Percentiles rank a stretch among this genome's conserved stretches.
Conservation (phyloP, 164 flowering plant genomes). For the Magnolia kwangsiensis region DNA sequence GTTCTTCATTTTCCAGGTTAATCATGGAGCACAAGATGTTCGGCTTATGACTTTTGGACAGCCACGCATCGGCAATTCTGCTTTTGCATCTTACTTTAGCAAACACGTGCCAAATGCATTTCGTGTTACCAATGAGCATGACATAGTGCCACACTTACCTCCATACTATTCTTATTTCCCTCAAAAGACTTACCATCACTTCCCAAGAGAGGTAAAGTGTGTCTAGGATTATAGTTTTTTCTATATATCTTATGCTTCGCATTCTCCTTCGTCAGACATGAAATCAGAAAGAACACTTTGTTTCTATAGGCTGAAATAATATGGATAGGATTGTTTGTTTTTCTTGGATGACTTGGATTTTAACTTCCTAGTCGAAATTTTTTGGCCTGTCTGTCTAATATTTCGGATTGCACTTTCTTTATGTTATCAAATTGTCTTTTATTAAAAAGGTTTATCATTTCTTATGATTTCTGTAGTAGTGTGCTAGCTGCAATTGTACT, state of each 20-base stretch:
- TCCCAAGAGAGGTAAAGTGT: constrained; percentile 83
- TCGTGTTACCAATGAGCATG: constrained; percentile 78
- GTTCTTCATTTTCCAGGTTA: constrained; percentile 50
- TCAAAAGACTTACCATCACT: constrained; percentile 90
- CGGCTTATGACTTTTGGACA: constrained; percentile 95
- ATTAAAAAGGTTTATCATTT: too few species aligned
- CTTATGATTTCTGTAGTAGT: too few species aligned
- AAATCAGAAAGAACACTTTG: neutral
- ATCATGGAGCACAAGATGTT: constrained; percentile 43
- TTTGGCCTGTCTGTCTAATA: neutral
- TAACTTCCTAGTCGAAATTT: too few species aligned
- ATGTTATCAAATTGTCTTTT: too few species aligned
- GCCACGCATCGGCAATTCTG: constrained; percentile 95
- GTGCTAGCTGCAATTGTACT: too few species aligned
- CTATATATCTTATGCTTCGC: too few species aligned
- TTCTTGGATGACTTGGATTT: neutral
- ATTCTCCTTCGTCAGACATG: neutral
- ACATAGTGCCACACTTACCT: constrained; percentile 95
- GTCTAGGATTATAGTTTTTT: neutral
- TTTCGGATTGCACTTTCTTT: too few species aligned
- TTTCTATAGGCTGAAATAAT: neutral
- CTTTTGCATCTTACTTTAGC: constrained; percentile 72
- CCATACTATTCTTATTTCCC: constrained; percentile 76
- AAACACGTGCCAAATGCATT: constrained; percentile 66
- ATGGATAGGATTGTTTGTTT: neutral